Evolutionary conservation across 768 basidiomycete genomes (phyloP).

Genomic region (Gautieria morchelliformis): DNA sequence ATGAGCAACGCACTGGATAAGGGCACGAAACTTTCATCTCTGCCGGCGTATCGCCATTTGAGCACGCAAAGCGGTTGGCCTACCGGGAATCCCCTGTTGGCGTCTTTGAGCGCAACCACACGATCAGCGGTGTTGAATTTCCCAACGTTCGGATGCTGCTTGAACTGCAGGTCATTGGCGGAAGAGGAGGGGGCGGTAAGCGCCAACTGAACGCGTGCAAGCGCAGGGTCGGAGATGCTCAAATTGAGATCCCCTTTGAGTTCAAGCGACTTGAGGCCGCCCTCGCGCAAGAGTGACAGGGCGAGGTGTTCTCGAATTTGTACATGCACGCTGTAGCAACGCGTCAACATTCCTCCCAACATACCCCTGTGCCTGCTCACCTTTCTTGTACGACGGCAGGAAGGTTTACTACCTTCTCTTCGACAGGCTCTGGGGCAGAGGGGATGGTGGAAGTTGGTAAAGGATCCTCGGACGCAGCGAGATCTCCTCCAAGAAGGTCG

Average conservation of each 20-base stretch:
- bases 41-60: constrained; percentile 86
- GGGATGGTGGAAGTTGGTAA: constrained; percentile 40
- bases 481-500: constrained; percentile 79
- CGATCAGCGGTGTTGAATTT: constrained; percentile 70
- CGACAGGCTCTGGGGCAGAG: constrained; percentile 34
- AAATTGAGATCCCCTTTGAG: constrained; percentile 94
- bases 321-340: constrained; percentile 63
- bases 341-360: background rate
- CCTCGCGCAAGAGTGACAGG: constrained; percentile 77
- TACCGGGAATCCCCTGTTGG: constrained; percentile 76
- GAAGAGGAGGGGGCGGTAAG: constrained; percentile 48
- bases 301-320: constrained; percentile 77
- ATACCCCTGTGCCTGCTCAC: constrained; percentile 27
- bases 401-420: constrained; percentile 42
- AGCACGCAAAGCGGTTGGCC: constrained; percentile 79
- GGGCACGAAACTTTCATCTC: constrained; percentile 87
- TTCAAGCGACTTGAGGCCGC: constrained; percentile 83
- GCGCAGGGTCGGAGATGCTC: constrained; percentile 66
- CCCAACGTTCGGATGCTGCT: constrained; percentile 91
- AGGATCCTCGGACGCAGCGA: constrained; percentile 44
- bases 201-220: constrained; percentile 59
- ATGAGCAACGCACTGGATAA: constrained; percentile 63
- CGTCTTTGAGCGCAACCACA: constrained; percentile 75
- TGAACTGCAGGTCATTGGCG: constrained; percentile 75
- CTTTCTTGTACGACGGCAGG: constrained; percentile 71